phyloP scores from a whole-genome alignment of 148 eudicot species.

The Amaranthus cruentus region DNA sequence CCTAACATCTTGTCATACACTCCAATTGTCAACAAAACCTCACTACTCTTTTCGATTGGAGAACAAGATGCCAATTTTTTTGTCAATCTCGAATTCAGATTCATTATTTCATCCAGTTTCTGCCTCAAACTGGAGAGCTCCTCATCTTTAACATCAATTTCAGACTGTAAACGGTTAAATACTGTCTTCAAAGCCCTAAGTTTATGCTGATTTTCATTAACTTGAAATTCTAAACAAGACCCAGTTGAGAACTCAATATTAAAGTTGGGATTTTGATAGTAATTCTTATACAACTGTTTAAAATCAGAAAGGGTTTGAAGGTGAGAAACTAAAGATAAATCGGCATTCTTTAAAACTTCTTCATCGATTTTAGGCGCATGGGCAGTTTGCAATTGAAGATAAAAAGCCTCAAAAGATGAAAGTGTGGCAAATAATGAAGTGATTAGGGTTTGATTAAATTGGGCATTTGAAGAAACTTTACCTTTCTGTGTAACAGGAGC shows the following conservation, averaged over 20 bases:
- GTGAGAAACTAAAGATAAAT: conserved; percentile 54
- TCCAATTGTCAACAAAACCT: conserved; percentile 51
- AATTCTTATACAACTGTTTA: conserved; percentile 47
- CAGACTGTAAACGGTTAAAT: conserved; percentile 66
- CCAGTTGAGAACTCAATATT: conserved; percentile 47
- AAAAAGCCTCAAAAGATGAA: conserved; percentile 83
- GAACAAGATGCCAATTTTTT: conserved; percentile 30
- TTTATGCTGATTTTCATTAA: conserved; percentile 95
- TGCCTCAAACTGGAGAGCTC: conserved; percentile 44
- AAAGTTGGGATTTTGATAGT: conserved; percentile 35
- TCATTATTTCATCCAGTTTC: conserved; percentile 39
- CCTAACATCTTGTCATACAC: conserved; percentile 68
- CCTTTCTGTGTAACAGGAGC: conserved; percentile 25
- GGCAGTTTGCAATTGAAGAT: conserved; percentile 79
- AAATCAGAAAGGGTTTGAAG: conserved; percentile 66
- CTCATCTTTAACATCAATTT: conserved; percentile 73
- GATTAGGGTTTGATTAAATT: conserved; percentile 45
- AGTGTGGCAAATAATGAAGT: conserved; percentile 64
- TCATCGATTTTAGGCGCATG: conserved; percentile 66
- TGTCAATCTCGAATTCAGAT: conserved; percentile 39
- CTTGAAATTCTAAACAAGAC: conserved; percentile 80
- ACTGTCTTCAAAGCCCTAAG: conserved; percentile 74
- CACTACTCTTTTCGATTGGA: conserved; percentile 24
- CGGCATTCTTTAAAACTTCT: conserved; percentile 46
- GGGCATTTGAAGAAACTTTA: conserved; percentile 30